These are phyloP conservation scores for Chaetomiaceae sp. DNA, from an alignment of 2,329 filamentous ascomycete species.

Conservation along the genomic window DNA sequence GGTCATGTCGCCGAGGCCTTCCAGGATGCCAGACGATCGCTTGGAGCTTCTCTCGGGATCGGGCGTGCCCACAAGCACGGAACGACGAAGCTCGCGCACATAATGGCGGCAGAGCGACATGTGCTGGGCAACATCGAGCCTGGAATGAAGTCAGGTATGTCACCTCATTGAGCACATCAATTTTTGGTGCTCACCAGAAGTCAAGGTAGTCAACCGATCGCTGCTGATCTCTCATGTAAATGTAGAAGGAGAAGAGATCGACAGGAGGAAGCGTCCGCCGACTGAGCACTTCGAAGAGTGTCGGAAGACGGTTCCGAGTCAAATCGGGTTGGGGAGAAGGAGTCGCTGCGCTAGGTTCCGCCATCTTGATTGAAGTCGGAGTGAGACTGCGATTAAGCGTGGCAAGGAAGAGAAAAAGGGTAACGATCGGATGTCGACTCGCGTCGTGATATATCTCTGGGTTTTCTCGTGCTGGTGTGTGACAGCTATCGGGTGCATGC, in stretches of 20 bases:
- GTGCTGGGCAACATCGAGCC: conserved; percentile 98
- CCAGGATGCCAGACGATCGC: conserved; percentile 76
- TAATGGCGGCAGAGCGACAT: conserved; percentile 97
- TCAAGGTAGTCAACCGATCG: conserved; percentile 96
- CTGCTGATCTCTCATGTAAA: conserved; percentile 99
- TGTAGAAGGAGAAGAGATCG: conserved; percentile 98
- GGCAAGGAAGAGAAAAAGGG: background rate
- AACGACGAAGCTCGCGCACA: conserved; percentile 88
- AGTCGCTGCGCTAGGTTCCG: conserved; percentile 34
- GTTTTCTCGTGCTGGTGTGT: background rate
- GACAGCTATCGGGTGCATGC: conserved; percentile 2
- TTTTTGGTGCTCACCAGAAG: conserved; percentile 69
- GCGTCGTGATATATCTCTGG: background rate
- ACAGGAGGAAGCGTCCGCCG: conserved; percentile 92
- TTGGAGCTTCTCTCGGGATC: conserved; percentile 84
- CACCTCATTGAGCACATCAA: conserved; percentile 4
- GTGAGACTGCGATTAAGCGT: background rate
- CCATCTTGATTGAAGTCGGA: conserved; percentile 32
- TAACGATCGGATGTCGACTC: conserved; percentile 8
- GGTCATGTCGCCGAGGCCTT: conserved; percentile 64
- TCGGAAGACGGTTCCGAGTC: conserved; percentile 79
- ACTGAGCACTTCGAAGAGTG: conserved; percentile 91
- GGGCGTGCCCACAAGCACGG: conserved; percentile 87
- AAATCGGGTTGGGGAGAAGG: conserved; percentile 56
- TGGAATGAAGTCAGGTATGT: conserved; percentile 36